Conservation (phyloP, 2,329 filamentous ascomycete genomes). For the Exophiala dermatitidis region DNA sequence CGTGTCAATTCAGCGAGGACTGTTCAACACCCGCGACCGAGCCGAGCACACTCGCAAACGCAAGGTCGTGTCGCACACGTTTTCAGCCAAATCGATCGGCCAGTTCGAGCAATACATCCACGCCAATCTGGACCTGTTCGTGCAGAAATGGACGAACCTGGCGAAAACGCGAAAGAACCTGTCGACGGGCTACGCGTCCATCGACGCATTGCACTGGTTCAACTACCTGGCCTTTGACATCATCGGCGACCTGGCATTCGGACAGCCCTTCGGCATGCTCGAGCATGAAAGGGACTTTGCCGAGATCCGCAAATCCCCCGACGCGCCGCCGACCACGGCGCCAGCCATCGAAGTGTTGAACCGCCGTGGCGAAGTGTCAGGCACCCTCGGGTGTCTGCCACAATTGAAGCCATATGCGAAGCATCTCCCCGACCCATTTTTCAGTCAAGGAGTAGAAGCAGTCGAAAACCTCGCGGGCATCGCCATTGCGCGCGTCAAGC, state of each 20-base stretch:
- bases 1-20: conserved; percentile 72
- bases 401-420: conserved; percentile 70
- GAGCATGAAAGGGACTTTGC: conserved; percentile 67
- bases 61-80: conserved; percentile 81
- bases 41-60: conserved; percentile 79
- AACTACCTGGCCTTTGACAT: conserved; percentile 59
- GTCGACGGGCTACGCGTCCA: conserved; percentile 50
- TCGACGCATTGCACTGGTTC: conserved; percentile 76
- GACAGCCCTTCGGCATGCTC: conserved; percentile 77
- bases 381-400: conserved; percentile 67
- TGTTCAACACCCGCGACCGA: conserved; percentile 84
- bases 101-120: conserved; percentile 89
- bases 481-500: conserved; percentile 72
- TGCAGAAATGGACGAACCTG: conserved; percentile 64
- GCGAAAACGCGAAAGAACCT: conserved; percentile 39
- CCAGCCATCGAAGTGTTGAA: conserved; percentile 84
- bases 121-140: conserved; percentile 66
- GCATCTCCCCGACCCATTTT: conserved; percentile 76
- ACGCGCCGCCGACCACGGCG: conserved; percentile 59
- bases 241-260: conserved; percentile 60
- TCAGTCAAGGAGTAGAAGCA: conserved; percentile 63
- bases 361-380: conserved; percentile 77
- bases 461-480: conserved; percentile 80
- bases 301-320: conserved; percentile 59
- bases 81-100: conserved; percentile 69